These are phyloP conservation scores for Ophiostoma montium DNA, from an alignment of 2,329 filamentous ascomycete species.

Conservation along the genomic window DNA sequence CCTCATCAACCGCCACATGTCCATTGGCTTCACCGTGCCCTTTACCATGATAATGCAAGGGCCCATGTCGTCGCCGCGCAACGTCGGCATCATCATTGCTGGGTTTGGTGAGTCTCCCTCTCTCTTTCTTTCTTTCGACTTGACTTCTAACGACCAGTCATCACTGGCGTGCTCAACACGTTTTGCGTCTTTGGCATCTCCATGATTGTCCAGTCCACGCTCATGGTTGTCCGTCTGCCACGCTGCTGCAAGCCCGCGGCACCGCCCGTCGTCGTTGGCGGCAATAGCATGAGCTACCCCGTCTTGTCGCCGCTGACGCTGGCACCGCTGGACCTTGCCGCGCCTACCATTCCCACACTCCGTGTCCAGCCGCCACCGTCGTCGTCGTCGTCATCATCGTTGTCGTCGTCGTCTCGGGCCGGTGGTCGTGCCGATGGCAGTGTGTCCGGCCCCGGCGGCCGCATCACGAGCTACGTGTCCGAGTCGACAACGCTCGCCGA, in stretches of 20 bases:
- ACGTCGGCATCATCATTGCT: slow-evolving; percentile 28
- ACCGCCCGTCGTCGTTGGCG: not conserved
- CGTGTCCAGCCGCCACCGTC: not conserved
- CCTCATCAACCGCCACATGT: slow-evolving; percentile 36
- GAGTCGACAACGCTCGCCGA: slow-evolving; percentile 13
- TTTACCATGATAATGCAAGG: slow-evolving; percentile 30
- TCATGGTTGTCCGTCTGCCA: slow-evolving; percentile 2
- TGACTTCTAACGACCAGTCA: slow-evolving; percentile 12
- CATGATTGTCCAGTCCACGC: slow-evolving; percentile 15
- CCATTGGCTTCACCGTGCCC: slow-evolving; percentile 35
- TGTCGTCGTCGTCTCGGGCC: no score
- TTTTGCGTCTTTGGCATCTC: slow-evolving; percentile 17
- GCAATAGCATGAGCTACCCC: not conserved
- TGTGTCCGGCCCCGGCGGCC: no score
- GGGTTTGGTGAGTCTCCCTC: slow-evolving; percentile 26
- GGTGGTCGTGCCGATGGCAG: no score
- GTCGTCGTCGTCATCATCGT: no score
- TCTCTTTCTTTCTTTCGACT: no score
- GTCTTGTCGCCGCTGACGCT: not conserved
- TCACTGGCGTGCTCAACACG: slow-evolving; percentile 21
- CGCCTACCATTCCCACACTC: not conserved
- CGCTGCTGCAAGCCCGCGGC: not conserved
- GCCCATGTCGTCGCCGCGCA: slow-evolving; percentile 19
- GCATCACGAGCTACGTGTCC: slow-evolving; percentile 12
- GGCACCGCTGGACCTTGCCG: not conserved